A percentile compares a stretch with the other conserved stretches of the same genome.
Conservation (phyloP, 495 filamentous ascomycete genomes). For the Echria macrotheca region DNA sequence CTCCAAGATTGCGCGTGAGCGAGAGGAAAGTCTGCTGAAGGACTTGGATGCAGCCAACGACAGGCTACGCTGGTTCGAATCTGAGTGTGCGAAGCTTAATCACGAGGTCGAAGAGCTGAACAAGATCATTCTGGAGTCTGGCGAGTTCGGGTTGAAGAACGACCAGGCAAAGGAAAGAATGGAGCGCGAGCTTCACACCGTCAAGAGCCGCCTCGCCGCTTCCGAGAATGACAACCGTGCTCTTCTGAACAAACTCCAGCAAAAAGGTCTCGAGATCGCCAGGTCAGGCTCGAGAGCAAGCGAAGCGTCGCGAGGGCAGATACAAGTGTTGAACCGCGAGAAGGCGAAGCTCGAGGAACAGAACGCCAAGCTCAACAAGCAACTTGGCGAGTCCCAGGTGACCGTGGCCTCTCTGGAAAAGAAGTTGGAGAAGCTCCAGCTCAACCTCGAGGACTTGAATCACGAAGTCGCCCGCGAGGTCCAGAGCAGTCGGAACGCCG, state of each 20-base stretch:
- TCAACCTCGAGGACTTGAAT: slow-evolving; percentile 87
- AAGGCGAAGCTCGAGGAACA: slow-evolving; percentile 82
- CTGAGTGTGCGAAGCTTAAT: slow-evolving; percentile 68
- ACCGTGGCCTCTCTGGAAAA: slow-evolving; percentile 85
- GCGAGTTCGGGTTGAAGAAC: slow-evolving; percentile 76
- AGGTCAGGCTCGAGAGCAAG: slow-evolving; percentile 80
- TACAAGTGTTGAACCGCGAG: slow-evolving; percentile 72
- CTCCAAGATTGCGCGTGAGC: slow-evolving; percentile 71
- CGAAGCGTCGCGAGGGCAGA: slow-evolving; percentile 75
- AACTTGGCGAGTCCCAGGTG: slow-evolving; percentile 83
- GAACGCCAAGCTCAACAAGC: slow-evolving; percentile 70
- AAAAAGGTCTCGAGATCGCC: slow-evolving; percentile 96
- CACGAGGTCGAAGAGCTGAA: slow-evolving; percentile 74
- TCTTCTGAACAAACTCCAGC: slow-evolving; percentile 91
- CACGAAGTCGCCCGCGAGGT: slow-evolving; percentile 90
- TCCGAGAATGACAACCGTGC: slow-evolving; percentile 98
- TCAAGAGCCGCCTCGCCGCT: slow-evolving; percentile 83
- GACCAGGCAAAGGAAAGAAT: slow-evolving; percentile 91
- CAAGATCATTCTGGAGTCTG: slow-evolving; percentile 79
- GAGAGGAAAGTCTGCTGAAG: slow-evolving; percentile 67
- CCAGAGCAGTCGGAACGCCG: slow-evolving; percentile 83
- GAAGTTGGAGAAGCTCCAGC: slow-evolving; percentile 87
- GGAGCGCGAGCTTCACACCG: slow-evolving; percentile 85
- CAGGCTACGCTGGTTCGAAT: slow-evolving; percentile 66
- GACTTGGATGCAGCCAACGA: slow-evolving; percentile 71